Evolutionary conservation across 208 protist species (phyloP), one percentile per base, ranked within the genome.

Genomic region (Crithidia fasciculata): DNA sequence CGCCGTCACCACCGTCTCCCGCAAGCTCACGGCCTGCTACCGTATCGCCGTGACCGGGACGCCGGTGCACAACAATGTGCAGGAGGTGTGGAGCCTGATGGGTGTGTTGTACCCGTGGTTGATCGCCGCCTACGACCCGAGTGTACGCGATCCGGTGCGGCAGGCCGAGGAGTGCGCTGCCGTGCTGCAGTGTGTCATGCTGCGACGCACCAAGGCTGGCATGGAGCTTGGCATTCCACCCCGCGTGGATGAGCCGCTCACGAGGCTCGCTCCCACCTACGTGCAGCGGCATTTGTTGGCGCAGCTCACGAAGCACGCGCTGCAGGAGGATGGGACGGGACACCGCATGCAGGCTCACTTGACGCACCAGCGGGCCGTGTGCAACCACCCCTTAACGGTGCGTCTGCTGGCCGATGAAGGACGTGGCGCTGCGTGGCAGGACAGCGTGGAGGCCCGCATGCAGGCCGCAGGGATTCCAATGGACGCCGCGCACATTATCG

Each of bases 191-290:
- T 93, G 89, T 39, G 88, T 98, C 67, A 89, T 99, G 88, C 88
- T 99, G 50, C 96, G 99, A 18, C 91, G 99, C 72, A 95, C 98
- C 41, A 99, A 99, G 74, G 86, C 87, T 18, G 90, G 97, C 41
- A 95, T 99, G 41, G 98, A 99, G 70, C 97, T 99, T 53, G 93
- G 85, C 67, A 97, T 99, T 58, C 98, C 98, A 41, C 95, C 96
- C 4, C 98, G 98, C 72, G 85, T 98, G 28, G 98, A 97, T 56
- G 84, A 92, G 65, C 93, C 90, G 10, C 53, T 87, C 18, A 82
- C 81, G 53, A 81, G 86, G 76, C 69, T 97, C 50, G 55, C 71
- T 28, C 89, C 90, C 16, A 95, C 90, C 10, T 92, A 80, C 76
- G 76, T 88, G 53, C 98, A 84, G 85, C 88, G 54, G 74, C 91